A percentile compares a stretch with the other conserved stretches of the same genome.
Evolutionary conservation across 1,284 basidiomycete genomes (phyloP).

Genomic region (Exsudoporus floridanus): DNA sequence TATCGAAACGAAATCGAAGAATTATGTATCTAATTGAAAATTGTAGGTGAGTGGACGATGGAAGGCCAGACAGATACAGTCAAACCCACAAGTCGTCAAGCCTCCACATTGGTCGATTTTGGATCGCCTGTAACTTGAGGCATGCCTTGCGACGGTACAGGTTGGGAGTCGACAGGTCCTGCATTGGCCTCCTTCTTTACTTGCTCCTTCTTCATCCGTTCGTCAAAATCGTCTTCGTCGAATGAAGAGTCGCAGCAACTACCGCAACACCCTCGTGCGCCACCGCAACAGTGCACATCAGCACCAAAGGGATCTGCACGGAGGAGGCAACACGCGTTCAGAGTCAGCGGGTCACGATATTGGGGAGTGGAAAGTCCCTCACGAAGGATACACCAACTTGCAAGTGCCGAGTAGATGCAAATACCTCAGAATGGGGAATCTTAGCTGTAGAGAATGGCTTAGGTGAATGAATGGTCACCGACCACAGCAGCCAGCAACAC

Average conservation of each 20-base stretch:
- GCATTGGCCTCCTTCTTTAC: constrained; percentile 11
- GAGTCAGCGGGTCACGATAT: neutral
- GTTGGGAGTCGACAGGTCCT: constrained; percentile 23
- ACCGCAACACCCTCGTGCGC: constrained; percentile 29
- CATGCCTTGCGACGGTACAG: constrained; percentile 25
- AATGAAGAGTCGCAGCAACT: constrained; percentile 33
- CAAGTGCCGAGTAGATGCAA: constrained; percentile 13
- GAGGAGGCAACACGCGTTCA: neutral
- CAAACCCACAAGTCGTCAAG: constrained; percentile 7
- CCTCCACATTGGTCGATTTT: neutral
- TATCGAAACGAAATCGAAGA: neutral
- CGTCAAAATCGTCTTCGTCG: constrained; percentile 33
- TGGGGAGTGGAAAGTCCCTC: constrained; percentile 2
- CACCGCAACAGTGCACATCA: constrained; percentile 26
- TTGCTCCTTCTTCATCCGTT: constrained; percentile 27
- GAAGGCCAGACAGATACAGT: neutral
- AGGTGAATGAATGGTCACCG: constrained; percentile 2
- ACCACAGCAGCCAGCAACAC: constrained; percentile 27
- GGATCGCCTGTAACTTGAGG: constrained; percentile 7
- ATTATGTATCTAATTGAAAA: neutral
- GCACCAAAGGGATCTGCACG: constrained; percentile 27
- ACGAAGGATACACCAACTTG: constrained; percentile 32
- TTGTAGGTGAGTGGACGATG: neutral
- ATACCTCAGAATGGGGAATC: constrained; percentile 13
- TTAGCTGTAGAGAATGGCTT: neutral